A percentile compares a stretch with the other conserved stretches of the same genome.
These are phyloP conservation scores for Pyricularia sp. DNA, from an alignment of 2,329 filamentous ascomycete genomes.

Conservation along the genomic window DNA sequence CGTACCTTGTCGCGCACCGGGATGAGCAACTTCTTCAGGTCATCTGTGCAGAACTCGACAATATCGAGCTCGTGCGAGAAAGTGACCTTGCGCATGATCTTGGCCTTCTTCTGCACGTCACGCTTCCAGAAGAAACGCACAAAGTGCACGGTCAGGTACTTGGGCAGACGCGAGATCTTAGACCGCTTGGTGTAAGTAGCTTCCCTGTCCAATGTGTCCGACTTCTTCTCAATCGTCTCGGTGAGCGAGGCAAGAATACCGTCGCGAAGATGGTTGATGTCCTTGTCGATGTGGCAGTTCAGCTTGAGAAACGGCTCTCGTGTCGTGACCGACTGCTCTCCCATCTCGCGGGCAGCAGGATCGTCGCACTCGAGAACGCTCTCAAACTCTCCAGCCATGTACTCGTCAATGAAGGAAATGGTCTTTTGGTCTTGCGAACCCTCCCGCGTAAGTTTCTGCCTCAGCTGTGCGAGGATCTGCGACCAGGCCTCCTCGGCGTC, in stretches of 20 bases:
- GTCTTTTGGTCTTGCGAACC: constrained; percentile 7
- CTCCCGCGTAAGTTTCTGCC: constrained; percentile 63
- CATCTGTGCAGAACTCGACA: constrained; percentile 91
- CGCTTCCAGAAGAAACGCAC: constrained; percentile 98
- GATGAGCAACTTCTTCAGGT: constrained; percentile 70
- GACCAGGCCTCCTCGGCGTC: constrained; percentile 98
- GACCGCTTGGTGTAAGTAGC: constrained; percentile 83
- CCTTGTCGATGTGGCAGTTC: constrained; percentile 85
- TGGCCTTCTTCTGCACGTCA: constrained; percentile 94
- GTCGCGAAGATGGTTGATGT: constrained; percentile 84
- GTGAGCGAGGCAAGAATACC: constrained; percentile 74
- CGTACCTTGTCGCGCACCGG: constrained; percentile 95
- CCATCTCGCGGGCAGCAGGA: constrained; percentile 60
- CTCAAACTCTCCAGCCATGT: constrained; percentile 75
- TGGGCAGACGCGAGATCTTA: constrained; percentile 81
- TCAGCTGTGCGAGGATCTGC: constrained; percentile 78
- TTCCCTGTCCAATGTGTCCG: constrained; percentile 65
- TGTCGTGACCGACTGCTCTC: constrained; percentile 58
- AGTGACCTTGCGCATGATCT: constrained; percentile 98
- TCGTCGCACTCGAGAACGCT: constrained; percentile 79
- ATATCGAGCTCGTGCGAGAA: constrained; percentile 91
- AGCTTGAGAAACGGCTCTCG: constrained; percentile 82
- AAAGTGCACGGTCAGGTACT: constrained; percentile 94
- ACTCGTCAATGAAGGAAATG: constrained; percentile 68
- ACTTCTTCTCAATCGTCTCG: constrained; percentile 88